Percentiles rank a stretch among this genome's conserved stretches.
Evolutionary conservation across 805 yeast genomes (phyloP).

Genomic region (Schizosaccharomyces lindneri): DNA sequence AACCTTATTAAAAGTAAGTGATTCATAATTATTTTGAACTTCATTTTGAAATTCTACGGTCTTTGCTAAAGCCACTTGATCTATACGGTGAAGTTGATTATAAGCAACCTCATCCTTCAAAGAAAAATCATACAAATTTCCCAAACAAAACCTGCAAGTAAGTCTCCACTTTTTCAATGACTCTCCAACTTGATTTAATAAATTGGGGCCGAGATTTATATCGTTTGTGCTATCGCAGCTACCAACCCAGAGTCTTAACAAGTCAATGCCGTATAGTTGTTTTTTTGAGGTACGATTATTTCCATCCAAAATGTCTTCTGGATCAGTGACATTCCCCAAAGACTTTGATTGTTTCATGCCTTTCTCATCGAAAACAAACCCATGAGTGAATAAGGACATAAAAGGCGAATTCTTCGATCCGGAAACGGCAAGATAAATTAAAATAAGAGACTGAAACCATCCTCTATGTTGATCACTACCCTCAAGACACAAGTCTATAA

Average conservation of each 20-base stretch:
- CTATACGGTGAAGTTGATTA: slow-evolving; percentile 6
- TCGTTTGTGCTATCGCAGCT: slow-evolving; percentile 70
- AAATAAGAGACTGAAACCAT: slow-evolving; percentile 87
- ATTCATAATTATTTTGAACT: slow-evolving; percentile 17
- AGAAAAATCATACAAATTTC: slow-evolving; percentile 31
- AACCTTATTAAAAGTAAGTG: slow-evolving; percentile 43
- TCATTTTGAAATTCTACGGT: background rate
- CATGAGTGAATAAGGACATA: slow-evolving; percentile 63
- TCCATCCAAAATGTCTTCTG: slow-evolving; percentile 30
- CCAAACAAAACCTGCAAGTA: slow-evolving; percentile 57
- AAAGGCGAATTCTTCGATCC: slow-evolving; percentile 33
- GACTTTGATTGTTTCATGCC: slow-evolving; percentile 89
- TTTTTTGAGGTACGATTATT: slow-evolving; percentile 26
- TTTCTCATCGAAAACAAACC: slow-evolving; percentile 67
- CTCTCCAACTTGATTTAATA: slow-evolving; percentile 54
- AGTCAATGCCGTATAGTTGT: slow-evolving; percentile 68
- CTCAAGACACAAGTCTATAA: slow-evolving; percentile 71
- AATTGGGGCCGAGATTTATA: slow-evolving; percentile 44
- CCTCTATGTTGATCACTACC: slow-evolving; percentile 98
- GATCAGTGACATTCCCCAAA: slow-evolving; percentile 56
- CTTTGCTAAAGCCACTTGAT: background rate
- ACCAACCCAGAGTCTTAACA: slow-evolving; percentile 73
- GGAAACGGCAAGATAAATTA: slow-evolving; percentile 40
- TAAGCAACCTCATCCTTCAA: slow-evolving; percentile 14
- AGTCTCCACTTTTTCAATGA: slow-evolving; percentile 58